Evolutionary conservation across 768 basidiomycete genomes (phyloP).

Genomic region (Russula sp.): DNA sequence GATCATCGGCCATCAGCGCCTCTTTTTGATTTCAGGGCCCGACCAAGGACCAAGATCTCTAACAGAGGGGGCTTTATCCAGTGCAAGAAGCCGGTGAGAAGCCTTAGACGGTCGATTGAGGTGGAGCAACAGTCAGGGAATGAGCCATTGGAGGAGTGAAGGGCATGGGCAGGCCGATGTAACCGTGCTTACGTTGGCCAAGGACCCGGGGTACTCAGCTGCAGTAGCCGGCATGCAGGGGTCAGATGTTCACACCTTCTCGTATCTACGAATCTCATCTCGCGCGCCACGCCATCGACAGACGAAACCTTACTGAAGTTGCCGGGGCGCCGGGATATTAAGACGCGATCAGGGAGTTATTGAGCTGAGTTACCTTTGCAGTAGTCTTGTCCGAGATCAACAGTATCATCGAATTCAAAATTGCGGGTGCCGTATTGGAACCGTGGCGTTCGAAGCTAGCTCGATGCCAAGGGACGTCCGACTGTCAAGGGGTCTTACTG

Average conservation of each 20-base stretch:
- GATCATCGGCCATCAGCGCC: slow-evolving; percentile 1
- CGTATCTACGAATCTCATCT: neutral
- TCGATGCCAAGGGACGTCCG: slow-evolving; percentile 7
- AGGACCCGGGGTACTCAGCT: neutral
- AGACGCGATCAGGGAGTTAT: neutral
- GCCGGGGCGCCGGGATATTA: neutral
- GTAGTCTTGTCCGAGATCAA: neutral
- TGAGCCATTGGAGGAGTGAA: neutral
- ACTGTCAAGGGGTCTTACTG: slow-evolving; percentile 16
- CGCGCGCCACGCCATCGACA: neutral
- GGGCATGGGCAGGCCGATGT: too few relatives aligned
- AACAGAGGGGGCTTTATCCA: neutral
- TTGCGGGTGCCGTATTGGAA: neutral
- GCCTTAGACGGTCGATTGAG: too few relatives aligned
- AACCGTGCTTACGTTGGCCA: neutral
- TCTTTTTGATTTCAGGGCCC: neutral
- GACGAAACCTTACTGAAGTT: neutral
- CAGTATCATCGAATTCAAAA: neutral
- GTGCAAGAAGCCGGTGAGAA: neutral
- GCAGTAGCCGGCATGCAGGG: neutral
- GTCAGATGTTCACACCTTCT: neutral
- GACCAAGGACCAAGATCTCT: neutral
- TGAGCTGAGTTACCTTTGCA: neutral
- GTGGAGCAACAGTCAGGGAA: neutral
- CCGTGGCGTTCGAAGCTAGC: neutral